Evolutionary conservation across 306 rosid species (phyloP).

Genomic region (Biancaea sappan): DNA sequence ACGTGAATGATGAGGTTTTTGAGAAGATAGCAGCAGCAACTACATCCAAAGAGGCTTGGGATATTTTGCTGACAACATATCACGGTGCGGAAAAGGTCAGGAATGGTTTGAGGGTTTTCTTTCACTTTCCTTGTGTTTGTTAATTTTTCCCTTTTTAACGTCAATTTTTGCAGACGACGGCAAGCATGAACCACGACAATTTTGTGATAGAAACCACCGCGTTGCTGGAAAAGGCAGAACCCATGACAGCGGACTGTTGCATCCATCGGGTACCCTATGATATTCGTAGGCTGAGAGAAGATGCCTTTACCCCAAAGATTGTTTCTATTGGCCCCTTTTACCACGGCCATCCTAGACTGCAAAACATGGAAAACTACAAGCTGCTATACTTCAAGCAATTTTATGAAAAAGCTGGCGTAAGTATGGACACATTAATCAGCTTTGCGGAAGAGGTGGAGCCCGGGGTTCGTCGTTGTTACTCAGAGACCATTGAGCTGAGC

Average conservation of each 20-base stretch:
- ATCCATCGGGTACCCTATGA: slow-evolving; percentile 36
- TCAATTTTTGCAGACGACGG: neutral
- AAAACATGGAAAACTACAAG: slow-evolving; percentile 32
- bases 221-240: neutral
- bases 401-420: neutral
- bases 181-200: neutral
- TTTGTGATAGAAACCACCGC: neutral
- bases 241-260: slow-evolving; percentile 4
- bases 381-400: slow-evolving; percentile 23
- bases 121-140: neutral
- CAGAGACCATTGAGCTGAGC: neutral
- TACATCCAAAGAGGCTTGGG: no score
- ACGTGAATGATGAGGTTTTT: no score
- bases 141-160: neutral
- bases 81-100: no score
- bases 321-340: slow-evolving; percentile 47
- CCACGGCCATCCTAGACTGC: neutral
- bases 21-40: no score
- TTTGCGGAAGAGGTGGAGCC: neutral
- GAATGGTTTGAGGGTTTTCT: neutral
- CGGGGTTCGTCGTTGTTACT: slow-evolving; percentile 18
- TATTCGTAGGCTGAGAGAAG: slow-evolving; percentile 25
- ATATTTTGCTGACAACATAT: no score
- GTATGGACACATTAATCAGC: neutral
- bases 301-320: slow-evolving; percentile 43